Evolutionary conservation across 129 eudicot species (phyloP).

Genomic region (Mikania micrantha): DNA sequence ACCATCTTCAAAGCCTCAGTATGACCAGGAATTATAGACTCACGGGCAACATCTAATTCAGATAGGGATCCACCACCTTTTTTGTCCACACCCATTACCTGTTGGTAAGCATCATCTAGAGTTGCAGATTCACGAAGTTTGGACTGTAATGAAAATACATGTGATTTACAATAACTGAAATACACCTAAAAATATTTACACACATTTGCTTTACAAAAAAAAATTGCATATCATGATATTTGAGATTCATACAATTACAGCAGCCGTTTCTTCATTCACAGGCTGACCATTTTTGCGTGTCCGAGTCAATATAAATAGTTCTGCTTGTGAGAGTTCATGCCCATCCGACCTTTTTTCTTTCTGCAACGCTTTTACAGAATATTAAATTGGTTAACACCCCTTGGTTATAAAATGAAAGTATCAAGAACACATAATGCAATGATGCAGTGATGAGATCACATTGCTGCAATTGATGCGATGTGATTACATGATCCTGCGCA

Average conservation of each 20-base stretch:
- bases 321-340: constrained; percentile 38
- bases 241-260: constrained; percentile 34
- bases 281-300: constrained; percentile 45
- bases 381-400: background rate
- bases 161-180: background rate
- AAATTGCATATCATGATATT: background rate
- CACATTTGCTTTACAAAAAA: background rate
- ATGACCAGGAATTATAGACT: constrained; percentile 13
- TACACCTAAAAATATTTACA: background rate
- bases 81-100: constrained; percentile 22
- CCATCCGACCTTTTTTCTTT: constrained; percentile 41
- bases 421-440: too few relatives aligned
- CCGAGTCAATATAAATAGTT: constrained; percentile 41
- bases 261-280: constrained; percentile 35
- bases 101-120: constrained; percentile 23
- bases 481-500: too few relatives aligned
- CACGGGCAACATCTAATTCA: constrained; percentile 13
- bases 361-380: constrained; percentile 6
- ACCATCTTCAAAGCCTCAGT: constrained; percentile 33
- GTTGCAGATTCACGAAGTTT: constrained; percentile 33
- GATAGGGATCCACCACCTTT: constrained; percentile 4
- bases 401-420: too few relatives aligned
- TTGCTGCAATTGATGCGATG: too few relatives aligned
- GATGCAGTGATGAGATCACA: too few relatives aligned
- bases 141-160: constrained; percentile 14